Evolutionary conservation across 1,284 basidiomycete genomes (phyloP).

Genomic region (Trichosporon coremiiforme): DNA sequence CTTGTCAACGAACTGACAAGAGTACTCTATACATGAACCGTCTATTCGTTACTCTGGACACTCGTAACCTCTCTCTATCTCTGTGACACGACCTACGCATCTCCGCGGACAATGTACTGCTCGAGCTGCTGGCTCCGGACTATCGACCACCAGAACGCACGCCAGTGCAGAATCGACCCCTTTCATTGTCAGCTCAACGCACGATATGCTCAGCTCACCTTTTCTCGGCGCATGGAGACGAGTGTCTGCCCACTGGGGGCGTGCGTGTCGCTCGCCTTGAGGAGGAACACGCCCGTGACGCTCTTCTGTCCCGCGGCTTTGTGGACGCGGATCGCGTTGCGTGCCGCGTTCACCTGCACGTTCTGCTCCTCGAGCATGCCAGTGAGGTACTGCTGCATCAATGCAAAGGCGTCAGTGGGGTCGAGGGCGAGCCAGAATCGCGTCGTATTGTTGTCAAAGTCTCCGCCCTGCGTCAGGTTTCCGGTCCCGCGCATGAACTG

Average conservation of each 20-base stretch:
- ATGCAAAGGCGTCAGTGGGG: constrained; percentile 35
- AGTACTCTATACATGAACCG: neutral
- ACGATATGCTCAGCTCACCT: constrained; percentile 33
- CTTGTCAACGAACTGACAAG: neutral
- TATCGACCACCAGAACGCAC: constrained; percentile 52
- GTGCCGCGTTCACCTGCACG: constrained; percentile 28
- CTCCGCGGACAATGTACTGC: constrained; percentile 47
- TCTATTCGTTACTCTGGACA: neutral
- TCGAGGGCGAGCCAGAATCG: constrained; percentile 52
- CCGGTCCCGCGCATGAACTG: constrained; percentile 55
- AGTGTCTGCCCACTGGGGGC: constrained; percentile 41
- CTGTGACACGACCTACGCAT: constrained; percentile 20
- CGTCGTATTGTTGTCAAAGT: constrained; percentile 47
- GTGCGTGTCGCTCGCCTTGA: constrained; percentile 43
- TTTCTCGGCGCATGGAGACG: constrained; percentile 47
- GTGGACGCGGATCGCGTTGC: constrained; percentile 35
- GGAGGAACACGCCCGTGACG: constrained; percentile 43
- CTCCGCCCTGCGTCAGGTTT: constrained; percentile 53
- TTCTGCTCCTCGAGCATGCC: constrained; percentile 31
- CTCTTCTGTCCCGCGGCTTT: constrained; percentile 47
- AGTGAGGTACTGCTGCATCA: constrained; percentile 41
- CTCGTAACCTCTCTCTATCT: neutral
- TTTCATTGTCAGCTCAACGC: constrained; percentile 21
- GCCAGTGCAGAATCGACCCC: constrained; percentile 55
- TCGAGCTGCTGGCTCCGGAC: constrained; percentile 45